Evolutionary conservation across 805 yeast species (phyloP).

Genomic region (Kodamaea sagamina): DNA sequence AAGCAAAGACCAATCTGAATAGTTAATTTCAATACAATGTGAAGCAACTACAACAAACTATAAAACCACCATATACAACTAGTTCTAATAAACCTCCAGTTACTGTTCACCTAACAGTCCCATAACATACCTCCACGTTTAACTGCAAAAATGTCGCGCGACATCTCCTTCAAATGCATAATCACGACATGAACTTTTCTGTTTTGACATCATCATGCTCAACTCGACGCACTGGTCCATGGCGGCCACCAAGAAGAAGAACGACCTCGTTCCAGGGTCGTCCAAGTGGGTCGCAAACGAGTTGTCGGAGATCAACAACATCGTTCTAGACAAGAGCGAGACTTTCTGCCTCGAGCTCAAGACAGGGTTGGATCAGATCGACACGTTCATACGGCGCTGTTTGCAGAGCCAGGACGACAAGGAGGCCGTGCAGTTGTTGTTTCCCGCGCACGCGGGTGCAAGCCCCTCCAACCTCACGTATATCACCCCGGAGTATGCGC

Average conservation of each 20-base stretch:
- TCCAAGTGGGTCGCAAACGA: slow-evolving; percentile 53
- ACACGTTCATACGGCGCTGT: slow-evolving; percentile 42
- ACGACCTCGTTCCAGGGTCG: slow-evolving; percentile 49
- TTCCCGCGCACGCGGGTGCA: background rate
- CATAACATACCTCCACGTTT: too few species aligned
- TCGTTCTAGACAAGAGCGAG: slow-evolving; percentile 39
- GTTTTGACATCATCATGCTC: slow-evolving; percentile 7
- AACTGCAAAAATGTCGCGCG: background rate
- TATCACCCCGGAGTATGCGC: background rate
- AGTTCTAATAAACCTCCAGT: too few species aligned
- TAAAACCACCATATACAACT: too few species aligned
- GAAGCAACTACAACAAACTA: too few species aligned
- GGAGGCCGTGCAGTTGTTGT: background rate
- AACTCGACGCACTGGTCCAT: slow-evolving; percentile 12
- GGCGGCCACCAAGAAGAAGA: slow-evolving; percentile 13
- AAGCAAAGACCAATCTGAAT: too few species aligned
- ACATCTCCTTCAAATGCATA: background rate
- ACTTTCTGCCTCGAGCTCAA: slow-evolving; percentile 41
- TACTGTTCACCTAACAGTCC: too few species aligned
- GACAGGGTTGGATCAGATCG: slow-evolving; percentile 42
- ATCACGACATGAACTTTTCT: background rate
- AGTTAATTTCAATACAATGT: too few species aligned
- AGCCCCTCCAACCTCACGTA: slow-evolving; percentile 2
- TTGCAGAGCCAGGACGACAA: slow-evolving; percentile 19
- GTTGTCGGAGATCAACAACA: slow-evolving; percentile 38